phyloP scores from a whole-genome alignment of 805 yeast species.

The Lipomyces chichibuensis region DNA sequence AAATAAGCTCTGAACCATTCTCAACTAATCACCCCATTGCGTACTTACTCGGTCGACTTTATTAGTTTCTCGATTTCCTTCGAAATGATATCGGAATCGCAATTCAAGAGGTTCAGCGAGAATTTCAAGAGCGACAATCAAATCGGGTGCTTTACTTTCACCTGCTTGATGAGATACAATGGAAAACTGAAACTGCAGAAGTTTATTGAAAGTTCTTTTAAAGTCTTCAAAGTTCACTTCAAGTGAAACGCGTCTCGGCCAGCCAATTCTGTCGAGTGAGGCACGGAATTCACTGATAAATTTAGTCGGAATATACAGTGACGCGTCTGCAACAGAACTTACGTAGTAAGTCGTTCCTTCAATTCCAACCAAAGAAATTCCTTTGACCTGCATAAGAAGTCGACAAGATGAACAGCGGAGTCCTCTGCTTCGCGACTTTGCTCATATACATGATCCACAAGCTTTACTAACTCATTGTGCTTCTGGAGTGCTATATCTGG shows the following conservation, averaged over 20 bases:
- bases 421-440: constrained; percentile 24
- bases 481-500: constrained; percentile 12
- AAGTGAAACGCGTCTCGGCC: constrained; percentile 24
- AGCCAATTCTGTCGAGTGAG: constrained; percentile 23
- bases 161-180: constrained; percentile 8
- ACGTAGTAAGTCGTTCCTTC: constrained; percentile 16
- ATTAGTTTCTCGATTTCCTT: constrained; percentile 60
- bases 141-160: constrained; percentile 1
- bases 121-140: constrained; percentile 46
- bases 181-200: constrained; percentile 27
- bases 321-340: neutral
- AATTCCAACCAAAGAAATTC: constrained; percentile 19
- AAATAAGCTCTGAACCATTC: neutral
- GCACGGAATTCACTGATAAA: constrained; percentile 24
- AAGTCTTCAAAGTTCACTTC: constrained; percentile 11
- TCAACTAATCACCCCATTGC: neutral
- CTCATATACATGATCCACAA: constrained; percentile 5
- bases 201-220: constrained; percentile 6
- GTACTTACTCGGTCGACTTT: constrained; percentile 52
- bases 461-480: constrained; percentile 4
- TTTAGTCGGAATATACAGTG: neutral
- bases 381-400: constrained; percentile 7
- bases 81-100: constrained; percentile 65
- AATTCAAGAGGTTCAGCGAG: constrained; percentile 52
- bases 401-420: constrained; percentile 23